Evolutionary conservation across 192 early-diverging fungal species (phyloP), one percentile per base, ranked within the genome.

Genomic region (Haplosporangium gracile): DNA sequence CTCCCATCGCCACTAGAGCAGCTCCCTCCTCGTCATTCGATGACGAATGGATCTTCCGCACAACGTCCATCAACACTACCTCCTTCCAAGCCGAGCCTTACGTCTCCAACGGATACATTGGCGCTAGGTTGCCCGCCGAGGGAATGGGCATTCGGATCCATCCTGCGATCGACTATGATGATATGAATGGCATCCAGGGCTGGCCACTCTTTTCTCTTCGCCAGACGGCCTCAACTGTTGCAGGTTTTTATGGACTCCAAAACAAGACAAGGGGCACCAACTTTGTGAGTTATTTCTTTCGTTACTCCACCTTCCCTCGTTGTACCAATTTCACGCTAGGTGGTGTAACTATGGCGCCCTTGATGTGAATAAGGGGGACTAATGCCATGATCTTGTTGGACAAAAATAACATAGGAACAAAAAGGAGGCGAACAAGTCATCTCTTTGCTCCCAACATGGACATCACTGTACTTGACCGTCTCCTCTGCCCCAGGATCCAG

Each of bases 81-180:
- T 60, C 85, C 36, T 87, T 77, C 26, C 22, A 77, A 38, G 43
- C 20, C 47, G 80, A 87, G 39, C 80, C 85, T 20, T 87, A 87
- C 39, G 85, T 87, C 13, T 71, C 85, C n/a, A 87, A 87, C 51
- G 85, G 85, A 53, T 87, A 87, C 36, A 87, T 87, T 75, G 85
- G 85, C 3, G 79, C 85, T 26, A 80, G 85, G 38, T 73, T 87
- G 2, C 85, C 85, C 8, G 85, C 43, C 20, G 85, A 87, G 68
- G 85, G 85, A 4, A 29, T 87, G 13, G 85, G 85, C 29, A 74
- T 87, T 15, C 47, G 80, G 26, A 76, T 87, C 26, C 71, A 78
- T 63, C 85, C 79, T 5, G 80, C 85, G 34, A 72, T 87, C 49
- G 49, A 82, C 40, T 87, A 78, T 42, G 72, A 51, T 4, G 51